Percentiles rank a stretch among this genome's conserved stretches.
phyloP scores from a whole-genome alignment of 1,284 basidiomycete genomes.

The Papiliotrema fonsecae region DNA sequence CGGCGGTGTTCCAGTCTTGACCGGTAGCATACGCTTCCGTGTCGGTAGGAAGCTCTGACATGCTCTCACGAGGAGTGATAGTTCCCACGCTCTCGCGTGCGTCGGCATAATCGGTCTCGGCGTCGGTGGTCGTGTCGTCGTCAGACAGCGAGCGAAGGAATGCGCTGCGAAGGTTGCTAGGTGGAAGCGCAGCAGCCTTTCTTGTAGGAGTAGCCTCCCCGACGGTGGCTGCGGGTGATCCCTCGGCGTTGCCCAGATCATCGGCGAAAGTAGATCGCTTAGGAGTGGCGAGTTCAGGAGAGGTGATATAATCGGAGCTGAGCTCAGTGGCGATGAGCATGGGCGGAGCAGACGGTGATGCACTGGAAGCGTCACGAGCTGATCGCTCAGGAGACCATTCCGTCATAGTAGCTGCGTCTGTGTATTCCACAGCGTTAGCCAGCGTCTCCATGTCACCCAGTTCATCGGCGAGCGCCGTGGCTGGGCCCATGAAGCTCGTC shows the following conservation, averaged over 20 bases:
- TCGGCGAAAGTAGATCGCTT: conserved; percentile 15
- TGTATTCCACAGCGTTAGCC: conserved; percentile 14
- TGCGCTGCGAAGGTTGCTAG: conserved; percentile 17
- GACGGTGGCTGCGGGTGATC: conserved; percentile 7
- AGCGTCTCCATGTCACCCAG: conserved; percentile 25
- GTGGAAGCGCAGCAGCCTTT: conserved; percentile 26
- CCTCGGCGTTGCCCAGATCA: conserved; percentile 4
- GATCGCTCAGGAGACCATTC: conserved; percentile 28
- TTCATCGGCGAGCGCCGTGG: conserved; percentile 35
- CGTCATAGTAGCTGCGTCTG: conserved; percentile 34
- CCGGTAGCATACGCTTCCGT: conserved; percentile 41
- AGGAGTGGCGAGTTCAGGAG: conserved; percentile 19
- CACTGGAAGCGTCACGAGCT: conserved; percentile 2
- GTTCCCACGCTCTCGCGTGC: conserved; percentile 67
- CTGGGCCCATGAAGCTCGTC: conserved; percentile 18
- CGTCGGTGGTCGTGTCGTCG: conserved; percentile 52
- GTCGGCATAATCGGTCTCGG: conserved; percentile 72
- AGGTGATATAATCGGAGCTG: conserved; percentile 9
- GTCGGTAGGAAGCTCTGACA: conserved; percentile 57
- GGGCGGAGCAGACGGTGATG: conserved; percentile 6
- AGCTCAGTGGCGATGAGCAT: conserved; percentile 6
- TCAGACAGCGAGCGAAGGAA: conserved; percentile 22
- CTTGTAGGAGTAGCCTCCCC: conserved; percentile 38
- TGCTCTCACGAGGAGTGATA: conserved; percentile 58
- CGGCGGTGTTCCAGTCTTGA: conserved; percentile 43